These are phyloP conservation scores for Coniophora puteana DNA, from an alignment of 1,284 basidiomycete species.

Conservation along the genomic window DNA sequence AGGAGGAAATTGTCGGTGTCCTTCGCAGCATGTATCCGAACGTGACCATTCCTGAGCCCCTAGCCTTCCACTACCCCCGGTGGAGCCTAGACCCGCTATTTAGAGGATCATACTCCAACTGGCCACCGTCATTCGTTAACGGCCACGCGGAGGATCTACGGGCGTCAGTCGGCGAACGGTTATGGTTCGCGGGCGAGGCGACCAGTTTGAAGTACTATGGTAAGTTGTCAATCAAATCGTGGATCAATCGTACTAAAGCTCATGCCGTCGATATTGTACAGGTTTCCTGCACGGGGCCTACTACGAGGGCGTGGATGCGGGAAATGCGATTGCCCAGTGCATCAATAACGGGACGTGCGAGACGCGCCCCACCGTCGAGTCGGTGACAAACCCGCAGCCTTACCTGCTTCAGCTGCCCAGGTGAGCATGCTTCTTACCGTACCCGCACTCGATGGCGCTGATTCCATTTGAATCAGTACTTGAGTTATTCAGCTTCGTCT, in stretches of 20 bases:
- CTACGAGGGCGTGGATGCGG: slow-evolving; percentile 36
- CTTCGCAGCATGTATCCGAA: slow-evolving; percentile 56
- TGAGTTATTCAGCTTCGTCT: too few relatives aligned
- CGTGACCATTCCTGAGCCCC: slow-evolving; percentile 47
- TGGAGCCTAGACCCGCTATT: slow-evolving; percentile 58
- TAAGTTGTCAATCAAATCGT: slow-evolving; percentile 19
- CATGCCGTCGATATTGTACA: slow-evolving; percentile 11
- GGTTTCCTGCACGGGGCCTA: slow-evolving; percentile 46
- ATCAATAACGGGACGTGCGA: slow-evolving; percentile 28
- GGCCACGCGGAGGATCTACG: slow-evolving; percentile 54
- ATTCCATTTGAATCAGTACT: too few relatives aligned
- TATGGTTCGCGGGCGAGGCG: slow-evolving; percentile 67
- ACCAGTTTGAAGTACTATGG: slow-evolving; percentile 58
- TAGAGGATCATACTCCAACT: slow-evolving; percentile 67
- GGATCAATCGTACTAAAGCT: neutral
- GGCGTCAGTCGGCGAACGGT: slow-evolving; percentile 45
- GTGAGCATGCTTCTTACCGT: too few relatives aligned
- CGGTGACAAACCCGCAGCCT: slow-evolving; percentile 23
- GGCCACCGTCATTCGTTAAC: slow-evolving; percentile 55
- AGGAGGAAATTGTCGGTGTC: slow-evolving; percentile 51
- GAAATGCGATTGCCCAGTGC: slow-evolving; percentile 33
- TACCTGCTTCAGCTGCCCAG: too few relatives aligned
- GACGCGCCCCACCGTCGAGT: too few relatives aligned
- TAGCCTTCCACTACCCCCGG: slow-evolving; percentile 51
- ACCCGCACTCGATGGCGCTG: too few relatives aligned